These are phyloP conservation scores for Phytophthora tentaculata DNA, from an alignment of 352 stramenopile species.

Conservation along the genomic window DNA sequence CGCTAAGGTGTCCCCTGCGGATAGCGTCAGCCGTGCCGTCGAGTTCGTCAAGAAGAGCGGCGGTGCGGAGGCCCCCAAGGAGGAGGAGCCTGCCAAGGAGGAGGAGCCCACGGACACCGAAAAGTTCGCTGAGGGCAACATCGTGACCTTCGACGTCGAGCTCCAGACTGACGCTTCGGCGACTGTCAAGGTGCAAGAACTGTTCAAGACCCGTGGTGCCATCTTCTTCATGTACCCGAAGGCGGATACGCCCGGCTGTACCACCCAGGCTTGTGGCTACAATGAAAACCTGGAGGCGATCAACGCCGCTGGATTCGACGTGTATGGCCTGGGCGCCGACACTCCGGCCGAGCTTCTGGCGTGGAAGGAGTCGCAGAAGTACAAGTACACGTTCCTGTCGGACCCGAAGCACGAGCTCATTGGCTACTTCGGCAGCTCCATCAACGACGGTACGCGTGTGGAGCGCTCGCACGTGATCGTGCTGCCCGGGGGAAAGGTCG, in stretches of 20 bases:
- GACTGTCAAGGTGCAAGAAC: slow-evolving; percentile 65
- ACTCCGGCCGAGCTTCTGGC: slow-evolving; percentile 64
- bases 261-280: slow-evolving; percentile 83
- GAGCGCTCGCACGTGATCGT: slow-evolving; percentile 88
- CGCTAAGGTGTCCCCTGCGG: slow-evolving; percentile 70
- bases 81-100: slow-evolving; percentile 27
- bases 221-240: slow-evolving; percentile 93
- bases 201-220: slow-evolving; percentile 75
- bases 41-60: slow-evolving; percentile 70
- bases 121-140: slow-evolving; percentile 53
- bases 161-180: slow-evolving; percentile 71
- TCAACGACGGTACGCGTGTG: slow-evolving; percentile 61
- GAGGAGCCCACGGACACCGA: slow-evolving; percentile 20
- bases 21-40: slow-evolving; percentile 79
- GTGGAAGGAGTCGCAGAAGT: slow-evolving; percentile 84
- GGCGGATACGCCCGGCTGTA: slow-evolving; percentile 85
- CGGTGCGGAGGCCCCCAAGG: slow-evolving; percentile 7
- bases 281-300: slow-evolving; percentile 85
- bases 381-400: slow-evolving; percentile 83
- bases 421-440: slow-evolving; percentile 79
- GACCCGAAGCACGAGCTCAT: slow-evolving; percentile 84
- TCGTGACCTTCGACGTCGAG: slow-evolving; percentile 63
- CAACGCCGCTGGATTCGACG: slow-evolving; percentile 76
- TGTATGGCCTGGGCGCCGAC: slow-evolving; percentile 83
- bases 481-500: slow-evolving; percentile 73